phyloP scores from a whole-genome alignment of 768 basidiomycete genomes.

The Leccinum obscurum region DNA sequence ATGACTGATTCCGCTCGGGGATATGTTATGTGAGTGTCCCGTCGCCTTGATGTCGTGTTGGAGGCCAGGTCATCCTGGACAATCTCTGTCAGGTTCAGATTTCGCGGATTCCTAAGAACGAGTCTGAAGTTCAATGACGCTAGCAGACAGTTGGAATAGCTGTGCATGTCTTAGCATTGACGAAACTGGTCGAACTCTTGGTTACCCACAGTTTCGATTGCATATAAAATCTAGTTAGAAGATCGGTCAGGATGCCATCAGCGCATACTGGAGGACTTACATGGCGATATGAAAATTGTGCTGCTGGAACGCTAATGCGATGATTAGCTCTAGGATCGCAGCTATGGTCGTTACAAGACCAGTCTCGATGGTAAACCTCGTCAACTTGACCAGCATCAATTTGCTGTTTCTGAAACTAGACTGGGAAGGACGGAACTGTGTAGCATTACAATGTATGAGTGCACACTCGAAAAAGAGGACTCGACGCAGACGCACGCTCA shows the following conservation, averaged over 20 bases:
- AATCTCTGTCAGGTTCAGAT: not conserved
- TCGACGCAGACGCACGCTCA: not conserved
- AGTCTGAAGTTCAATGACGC: not conserved
- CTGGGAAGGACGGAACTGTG: slow-evolving; percentile 17
- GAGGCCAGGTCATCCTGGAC: not conserved
- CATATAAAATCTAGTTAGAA: not conserved
- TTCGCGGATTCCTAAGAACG: not conserved
- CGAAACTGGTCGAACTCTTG: not conserved
- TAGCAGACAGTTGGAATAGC: not conserved
- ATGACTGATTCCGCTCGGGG: not conserved
- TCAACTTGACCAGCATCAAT: slow-evolving; percentile 11
- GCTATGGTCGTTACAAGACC: slow-evolving; percentile 24
- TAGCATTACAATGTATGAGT: not conserved
- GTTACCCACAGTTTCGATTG: not conserved
- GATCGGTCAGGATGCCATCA: not conserved
- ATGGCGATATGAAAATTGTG: slow-evolving; percentile 19
- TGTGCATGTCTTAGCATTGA: not conserved
- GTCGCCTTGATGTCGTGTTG: not conserved
- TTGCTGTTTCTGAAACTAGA: slow-evolving; percentile 5
- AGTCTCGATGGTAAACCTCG: slow-evolving; percentile 26
- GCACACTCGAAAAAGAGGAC: not conserved
- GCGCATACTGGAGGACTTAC: slow-evolving; percentile 9
- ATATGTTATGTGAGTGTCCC: not conserved
- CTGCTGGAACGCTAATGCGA: not conserved
- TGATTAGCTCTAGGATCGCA: slow-evolving; percentile 16